A percentile compares a stretch with the other conserved stretches of the same genome.
phyloP scores from a whole-genome alignment of 192 early-diverging fungal species.

The Dissophora globulifera region DNA sequence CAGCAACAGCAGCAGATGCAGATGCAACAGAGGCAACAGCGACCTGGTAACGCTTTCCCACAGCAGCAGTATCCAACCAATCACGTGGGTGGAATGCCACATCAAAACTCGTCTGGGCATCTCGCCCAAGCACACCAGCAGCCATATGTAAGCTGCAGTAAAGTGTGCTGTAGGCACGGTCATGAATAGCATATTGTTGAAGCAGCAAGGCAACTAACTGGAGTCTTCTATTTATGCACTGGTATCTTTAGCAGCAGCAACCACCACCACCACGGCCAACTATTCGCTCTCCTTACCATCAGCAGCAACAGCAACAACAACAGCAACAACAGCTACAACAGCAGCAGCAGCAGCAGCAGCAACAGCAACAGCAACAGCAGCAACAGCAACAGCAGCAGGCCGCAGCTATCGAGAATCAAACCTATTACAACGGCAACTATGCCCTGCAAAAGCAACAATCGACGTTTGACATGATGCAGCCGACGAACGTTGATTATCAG shows the following conservation, averaged over 20 bases:
- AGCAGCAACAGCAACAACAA: no score
- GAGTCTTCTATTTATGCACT: no score
- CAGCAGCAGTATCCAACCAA: conserved; percentile 10
- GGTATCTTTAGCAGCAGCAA: no score
- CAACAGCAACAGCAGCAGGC: conserved; percentile 5
- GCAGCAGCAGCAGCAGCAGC: no score
- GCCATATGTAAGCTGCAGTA: no score
- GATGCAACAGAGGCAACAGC: background rate
- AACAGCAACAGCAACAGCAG: background rate
- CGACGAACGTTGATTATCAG: background rate
- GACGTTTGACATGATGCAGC: conserved; percentile 15
- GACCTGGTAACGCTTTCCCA: background rate
- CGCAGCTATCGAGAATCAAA: conserved; percentile 1
- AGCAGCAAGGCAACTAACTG: no score
- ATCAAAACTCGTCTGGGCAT: conserved; percentile 8
- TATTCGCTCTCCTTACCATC: no score
- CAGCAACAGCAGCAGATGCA: conserved; percentile 12
- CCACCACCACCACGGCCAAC: no score
- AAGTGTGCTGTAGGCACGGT: no score
- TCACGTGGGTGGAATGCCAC: background rate
- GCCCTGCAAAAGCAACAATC: conserved; percentile 18
- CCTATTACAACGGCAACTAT: conserved; percentile 35
- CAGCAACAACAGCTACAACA: no score
- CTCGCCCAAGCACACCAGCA: background rate
- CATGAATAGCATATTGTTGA: no score